These are phyloP conservation scores for Aspergillus carbonarius DNA, from an alignment of 2,329 filamentous ascomycete species.

Conservation along the genomic window DNA sequence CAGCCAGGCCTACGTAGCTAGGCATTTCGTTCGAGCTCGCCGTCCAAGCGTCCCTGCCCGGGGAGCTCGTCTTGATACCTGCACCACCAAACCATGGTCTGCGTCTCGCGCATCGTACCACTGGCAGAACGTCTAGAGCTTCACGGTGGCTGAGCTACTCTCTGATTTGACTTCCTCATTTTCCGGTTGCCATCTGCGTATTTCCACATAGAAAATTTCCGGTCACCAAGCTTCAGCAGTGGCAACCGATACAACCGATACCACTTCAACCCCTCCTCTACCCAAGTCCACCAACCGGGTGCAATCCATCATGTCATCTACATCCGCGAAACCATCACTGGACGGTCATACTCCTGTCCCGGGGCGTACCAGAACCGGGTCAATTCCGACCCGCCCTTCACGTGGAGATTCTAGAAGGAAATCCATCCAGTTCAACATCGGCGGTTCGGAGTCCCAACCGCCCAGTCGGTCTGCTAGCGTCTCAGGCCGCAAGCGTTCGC, in stretches of 20 bases:
- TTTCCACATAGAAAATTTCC: background rate
- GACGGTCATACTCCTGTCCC: conserved; percentile 10
- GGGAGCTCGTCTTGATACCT: conserved; percentile 3
- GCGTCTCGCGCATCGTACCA: conserved; percentile 22
- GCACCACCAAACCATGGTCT: conserved; percentile 25
- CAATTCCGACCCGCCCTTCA: conserved; percentile 16
- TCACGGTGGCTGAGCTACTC: conserved; percentile 27
- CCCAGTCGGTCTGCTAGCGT: conserved; percentile 28
- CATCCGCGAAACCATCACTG: conserved; percentile 13
- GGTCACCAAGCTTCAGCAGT: background rate
- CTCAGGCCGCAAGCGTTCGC: conserved; percentile 27
- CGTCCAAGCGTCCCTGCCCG: background rate
- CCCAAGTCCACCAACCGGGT: background rate
- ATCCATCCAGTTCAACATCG: conserved; percentile 42
- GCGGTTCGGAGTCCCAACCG: conserved; percentile 28
- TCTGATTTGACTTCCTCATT: conserved; percentile 1
- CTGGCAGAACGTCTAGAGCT: conserved; percentile 28
- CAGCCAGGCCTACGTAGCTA: background rate
- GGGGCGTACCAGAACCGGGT: conserved; percentile 12
- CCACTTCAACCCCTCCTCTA: background rate
- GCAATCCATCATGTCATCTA: conserved; percentile 9
- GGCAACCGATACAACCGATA: background rate
- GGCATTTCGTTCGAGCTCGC: background rate
- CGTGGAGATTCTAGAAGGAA: conserved; percentile 30
- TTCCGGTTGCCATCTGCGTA: background rate